phyloP scores from a whole-genome alignment of 2,329 filamentous ascomycete genomes.

The Elsinoe necatrix region DNA sequence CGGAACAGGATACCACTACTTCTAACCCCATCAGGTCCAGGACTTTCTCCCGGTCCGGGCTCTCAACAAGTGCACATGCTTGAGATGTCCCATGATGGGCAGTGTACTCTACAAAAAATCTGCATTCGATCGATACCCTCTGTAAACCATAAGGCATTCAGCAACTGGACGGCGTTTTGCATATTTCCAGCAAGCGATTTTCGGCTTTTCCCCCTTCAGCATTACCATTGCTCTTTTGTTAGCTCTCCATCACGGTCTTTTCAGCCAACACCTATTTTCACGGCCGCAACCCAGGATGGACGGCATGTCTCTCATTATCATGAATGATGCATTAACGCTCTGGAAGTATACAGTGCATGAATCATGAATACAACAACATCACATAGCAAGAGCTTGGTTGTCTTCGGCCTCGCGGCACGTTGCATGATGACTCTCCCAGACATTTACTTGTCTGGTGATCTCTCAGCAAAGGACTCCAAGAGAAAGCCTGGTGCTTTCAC shows the following conservation, averaged over 20 bases:
- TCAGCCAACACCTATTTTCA: conserved; percentile 18
- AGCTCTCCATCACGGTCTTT: conserved; percentile 24
- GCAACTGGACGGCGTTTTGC: conserved; percentile 43
- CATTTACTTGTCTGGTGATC: conserved; percentile 14
- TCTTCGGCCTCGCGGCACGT: conserved; percentile 14
- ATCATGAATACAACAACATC: conserved; percentile 15
- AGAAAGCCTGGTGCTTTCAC: conserved; percentile 15
- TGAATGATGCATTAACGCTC: conserved; percentile 18
- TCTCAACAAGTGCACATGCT: conserved; percentile 33
- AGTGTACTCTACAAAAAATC: conserved; percentile 13
- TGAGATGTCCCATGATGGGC: conserved; percentile 27
- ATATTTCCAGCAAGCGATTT: conserved; percentile 35
- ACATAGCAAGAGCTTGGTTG: conserved; percentile 13
- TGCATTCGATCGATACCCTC: conserved; percentile 9
- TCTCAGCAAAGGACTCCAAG: not conserved
- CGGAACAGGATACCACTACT: conserved; percentile 45
- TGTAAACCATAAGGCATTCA: conserved; percentile 14
- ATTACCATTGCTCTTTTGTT: conserved; percentile 34
- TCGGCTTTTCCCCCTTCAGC: conserved; percentile 31
- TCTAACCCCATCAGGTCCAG: conserved; percentile 28
- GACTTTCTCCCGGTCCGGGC: conserved; percentile 2
- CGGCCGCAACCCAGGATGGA: conserved; percentile 10
- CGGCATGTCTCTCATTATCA: conserved; percentile 20
- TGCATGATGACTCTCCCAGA: not conserved
- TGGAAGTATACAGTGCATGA: conserved; percentile 18